Evolutionary conservation across 495 filamentous ascomycete species (phyloP).

Genomic region (Trichocladium antarcticum): DNA sequence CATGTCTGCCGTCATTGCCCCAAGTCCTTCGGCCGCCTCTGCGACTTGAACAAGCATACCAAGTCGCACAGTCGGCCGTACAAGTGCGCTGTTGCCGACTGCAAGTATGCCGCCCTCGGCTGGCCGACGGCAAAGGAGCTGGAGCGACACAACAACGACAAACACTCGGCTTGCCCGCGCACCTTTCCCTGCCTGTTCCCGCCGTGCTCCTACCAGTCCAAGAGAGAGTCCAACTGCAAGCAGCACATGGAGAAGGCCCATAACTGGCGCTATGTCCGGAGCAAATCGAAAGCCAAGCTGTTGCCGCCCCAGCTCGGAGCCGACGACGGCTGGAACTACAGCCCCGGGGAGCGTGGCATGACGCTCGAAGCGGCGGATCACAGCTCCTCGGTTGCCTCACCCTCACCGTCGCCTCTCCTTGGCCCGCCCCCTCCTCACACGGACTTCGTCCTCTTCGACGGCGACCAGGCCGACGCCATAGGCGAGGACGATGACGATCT

Average conservation of each 20-base stretch:
- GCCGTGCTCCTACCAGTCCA: slow-evolving; percentile 83
- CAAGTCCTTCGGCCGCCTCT: slow-evolving; percentile 78
- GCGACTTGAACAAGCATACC: slow-evolving; percentile 88
- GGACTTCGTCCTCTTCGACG: slow-evolving; percentile 21
- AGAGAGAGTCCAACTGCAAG: slow-evolving; percentile 95
- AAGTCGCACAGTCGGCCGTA: slow-evolving; percentile 92
- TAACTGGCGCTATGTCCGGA: slow-evolving; percentile 73
- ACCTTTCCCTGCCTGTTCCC: slow-evolving; percentile 65
- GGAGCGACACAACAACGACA: slow-evolving; percentile 89
- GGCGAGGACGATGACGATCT: slow-evolving; percentile 17
- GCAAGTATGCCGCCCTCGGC: slow-evolving; percentile 74
- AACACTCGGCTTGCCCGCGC: slow-evolving; percentile 62
- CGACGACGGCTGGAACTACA: neutral
- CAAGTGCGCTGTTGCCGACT: slow-evolving; percentile 66
- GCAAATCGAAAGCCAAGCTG: slow-evolving; percentile 62
- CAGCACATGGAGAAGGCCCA: slow-evolving; percentile 99
- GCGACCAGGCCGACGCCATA: slow-evolving; percentile 11
- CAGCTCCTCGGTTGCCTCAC: neutral
- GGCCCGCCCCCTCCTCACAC: neutral
- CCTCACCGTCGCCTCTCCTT: slow-evolving; percentile 1
- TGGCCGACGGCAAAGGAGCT: slow-evolving; percentile 97
- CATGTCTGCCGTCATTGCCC: slow-evolving; percentile 44
- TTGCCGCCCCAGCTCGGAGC: slow-evolving; percentile 1
- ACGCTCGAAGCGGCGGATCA: neutral
- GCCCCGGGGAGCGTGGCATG: neutral